Evolutionary conservation across 177 flowering plant genomes (phyloP), one percentile per base, ranked within the genome.

Genomic region (Tripterygium wilfordii): DNA sequence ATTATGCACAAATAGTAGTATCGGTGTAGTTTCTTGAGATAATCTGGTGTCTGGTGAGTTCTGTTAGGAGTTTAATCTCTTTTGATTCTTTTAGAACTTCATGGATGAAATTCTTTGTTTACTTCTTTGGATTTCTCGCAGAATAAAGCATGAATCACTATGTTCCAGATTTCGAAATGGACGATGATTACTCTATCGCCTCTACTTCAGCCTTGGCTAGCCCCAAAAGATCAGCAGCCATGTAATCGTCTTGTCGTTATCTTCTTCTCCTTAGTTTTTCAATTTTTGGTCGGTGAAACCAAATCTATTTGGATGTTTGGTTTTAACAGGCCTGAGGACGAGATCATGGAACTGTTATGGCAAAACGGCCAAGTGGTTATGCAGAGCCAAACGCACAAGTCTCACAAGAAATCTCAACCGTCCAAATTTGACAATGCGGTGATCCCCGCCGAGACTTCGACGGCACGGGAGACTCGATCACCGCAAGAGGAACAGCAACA

Each of bases 291-390:
- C n/a, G 4, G n/a, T 28, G 17, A 7, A 22, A 8, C 8, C 14
- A 9, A 23, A 25, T 35, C 0, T 30, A 31, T 32, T 2, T 49
- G 21, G 7, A n/a, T 14, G 17, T n/a, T n/a, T n/a, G n/a, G n/a
- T n/a, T n/a, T n/a, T n/a, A 30, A 30, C 62, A 76, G 83, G 66
- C 59, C 39, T 0, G 87, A 74, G 3, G 91, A 87, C 10, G 88
- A 79, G 20, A 62, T 87, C 19, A 70, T 83, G 81, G 98, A 87
- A 72, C 64, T 90, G 36, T 42, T 83, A 25, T 90, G 98, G 98
- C 83, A 76, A 23, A 72, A 90, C 58, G 94, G 91, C 0, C 82
- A 72, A 37, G 69, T 80, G 17, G 79, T 82, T 26, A 57, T 68
- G 70, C 88, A 80, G 14, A 74, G 68, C 50, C 82, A 76, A 44